Evolutionary conservation across 495 filamentous ascomycete genomes (phyloP), one percentile per base, ranked within the genome.

Genomic region (Hamigera avellanea): DNA sequence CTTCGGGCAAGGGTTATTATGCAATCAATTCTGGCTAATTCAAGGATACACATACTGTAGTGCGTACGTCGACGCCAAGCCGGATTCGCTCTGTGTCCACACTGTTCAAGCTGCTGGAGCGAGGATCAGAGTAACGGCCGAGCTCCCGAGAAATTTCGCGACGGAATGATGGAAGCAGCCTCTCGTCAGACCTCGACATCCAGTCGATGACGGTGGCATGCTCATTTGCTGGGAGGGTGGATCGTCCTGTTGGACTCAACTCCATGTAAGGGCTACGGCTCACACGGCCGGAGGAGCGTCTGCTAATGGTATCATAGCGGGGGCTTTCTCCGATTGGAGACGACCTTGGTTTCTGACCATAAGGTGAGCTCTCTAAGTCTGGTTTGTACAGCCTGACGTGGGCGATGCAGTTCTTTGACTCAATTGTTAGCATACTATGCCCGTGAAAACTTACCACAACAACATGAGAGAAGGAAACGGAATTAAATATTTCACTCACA

Each of bases 51-150:
- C 74, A 50, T 62, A 85, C 82, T 0, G 82, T 85, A 10, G 79
- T 86, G 14, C 82, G 72, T 35, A 81, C 75, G 53, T 86, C 81
- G 34, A 70, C 64, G 6, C 80, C 80, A 27, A 70, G 63, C 21
- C 69, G 70, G 50, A 85, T 83, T 13, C 72, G 69, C 36, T 68
- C 64, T 34, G 76, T 58, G 43, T 85, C 80, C 8, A 83, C 80
- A 6, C 75, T 63, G 43, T 81, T 81, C 48, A 83, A 75, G 40
- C 78, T 71, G 30, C 32, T 46, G 19, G 46, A 26, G n/a, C 55
- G 52, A 19, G 46, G 31, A 37, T 59, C 55, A 32, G 41, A 28
- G 26, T 48, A 55, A 12, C 43, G 52, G 23, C 31, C 33, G 12
- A 40, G 29, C 8, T 53, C 48, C 16, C 44, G 52, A 6, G 37